A percentile compares a stretch with the other conserved stretches of the same genome.
phyloP scores from a whole-genome alignment of 495 filamentous ascomycete genomes.

The Aspergillus bridgeri region DNA sequence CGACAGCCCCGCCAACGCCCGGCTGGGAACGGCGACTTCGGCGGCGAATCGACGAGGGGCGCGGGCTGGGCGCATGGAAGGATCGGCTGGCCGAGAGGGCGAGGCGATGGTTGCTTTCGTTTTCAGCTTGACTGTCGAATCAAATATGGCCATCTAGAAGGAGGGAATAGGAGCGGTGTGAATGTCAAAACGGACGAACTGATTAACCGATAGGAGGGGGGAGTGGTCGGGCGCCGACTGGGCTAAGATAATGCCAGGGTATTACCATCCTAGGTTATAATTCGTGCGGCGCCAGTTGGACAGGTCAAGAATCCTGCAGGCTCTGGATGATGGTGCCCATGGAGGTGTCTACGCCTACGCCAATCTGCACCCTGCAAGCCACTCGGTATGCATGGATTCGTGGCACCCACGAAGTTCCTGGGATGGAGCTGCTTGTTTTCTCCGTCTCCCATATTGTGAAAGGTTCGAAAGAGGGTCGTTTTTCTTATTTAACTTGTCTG shows the following conservation, averaged over 20 bases:
- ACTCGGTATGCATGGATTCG: not conserved
- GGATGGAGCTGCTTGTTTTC: not conserved
- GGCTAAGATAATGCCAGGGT: not conserved
- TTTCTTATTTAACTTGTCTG: not conserved
- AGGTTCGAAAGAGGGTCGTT: too few relatives aligned
- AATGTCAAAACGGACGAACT: not conserved
- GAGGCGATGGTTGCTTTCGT: not conserved
- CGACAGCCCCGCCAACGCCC: not conserved
- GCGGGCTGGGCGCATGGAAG: not conserved
- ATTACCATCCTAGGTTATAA: not conserved
- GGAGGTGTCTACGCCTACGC: too few relatives aligned
- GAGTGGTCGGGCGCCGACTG: too few relatives aligned
- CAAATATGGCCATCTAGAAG: too few relatives aligned
- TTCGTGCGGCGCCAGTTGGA: not conserved
- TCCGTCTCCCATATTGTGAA: too few relatives aligned
- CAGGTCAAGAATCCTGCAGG: not conserved
- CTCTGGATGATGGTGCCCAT: too few relatives aligned
- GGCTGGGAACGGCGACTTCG: slow-evolving; percentile 5
- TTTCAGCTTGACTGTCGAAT: too few relatives aligned
- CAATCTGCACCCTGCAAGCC: not conserved
- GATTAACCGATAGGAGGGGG: too few relatives aligned
- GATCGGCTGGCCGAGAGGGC: not conserved
- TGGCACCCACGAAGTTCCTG: not conserved
- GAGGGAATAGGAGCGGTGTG: not conserved
- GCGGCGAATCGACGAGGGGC: not conserved